phyloP scores from a whole-genome alignment of 768 basidiomycete species.

The Tricholomella constricta region DNA sequence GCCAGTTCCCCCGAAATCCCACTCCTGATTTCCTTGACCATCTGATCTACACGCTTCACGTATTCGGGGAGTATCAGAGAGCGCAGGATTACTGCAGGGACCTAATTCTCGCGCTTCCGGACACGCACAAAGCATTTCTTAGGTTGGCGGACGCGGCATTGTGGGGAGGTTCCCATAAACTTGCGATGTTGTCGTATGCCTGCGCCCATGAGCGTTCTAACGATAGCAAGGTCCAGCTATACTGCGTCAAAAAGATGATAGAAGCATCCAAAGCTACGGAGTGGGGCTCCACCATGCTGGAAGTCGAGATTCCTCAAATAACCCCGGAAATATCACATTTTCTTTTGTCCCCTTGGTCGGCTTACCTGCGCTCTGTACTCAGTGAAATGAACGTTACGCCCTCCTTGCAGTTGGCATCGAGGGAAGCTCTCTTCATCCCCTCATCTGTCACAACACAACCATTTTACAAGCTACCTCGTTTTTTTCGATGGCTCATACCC shows the following conservation, averaged over 20 bases:
- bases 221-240: slow-evolving; percentile 37
- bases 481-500: slow-evolving; percentile 65
- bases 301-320: slow-evolving; percentile 43
- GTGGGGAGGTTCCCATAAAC: slow-evolving; percentile 36
- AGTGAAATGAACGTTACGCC: slow-evolving; percentile 35
- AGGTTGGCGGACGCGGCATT: slow-evolving; percentile 50
- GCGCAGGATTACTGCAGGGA: slow-evolving; percentile 35
- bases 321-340: slow-evolving; percentile 29
- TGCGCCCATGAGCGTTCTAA: slow-evolving; percentile 41
- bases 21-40: slow-evolving; percentile 44
- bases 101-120: slow-evolving; percentile 32
- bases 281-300: slow-evolving; percentile 49
- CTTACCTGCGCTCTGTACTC: slow-evolving; percentile 33
- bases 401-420: slow-evolving; percentile 40
- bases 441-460: neutral
- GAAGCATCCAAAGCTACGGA: slow-evolving; percentile 51
- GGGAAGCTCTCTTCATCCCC: slow-evolving; percentile 44
- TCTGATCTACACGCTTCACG: slow-evolving; percentile 45
- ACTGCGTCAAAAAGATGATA: slow-evolving; percentile 48
- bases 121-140: slow-evolving; percentile 48
- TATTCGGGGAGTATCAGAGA: slow-evolving; percentile 33
- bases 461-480: slow-evolving; percentile 51
- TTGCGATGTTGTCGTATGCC: slow-evolving; percentile 60
- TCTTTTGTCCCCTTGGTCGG: slow-evolving; percentile 46
- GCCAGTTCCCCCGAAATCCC: slow-evolving; percentile 31